Conservation (phyloP, 352 stramenopile genomes). For the Blastocystis sp. region DNA sequence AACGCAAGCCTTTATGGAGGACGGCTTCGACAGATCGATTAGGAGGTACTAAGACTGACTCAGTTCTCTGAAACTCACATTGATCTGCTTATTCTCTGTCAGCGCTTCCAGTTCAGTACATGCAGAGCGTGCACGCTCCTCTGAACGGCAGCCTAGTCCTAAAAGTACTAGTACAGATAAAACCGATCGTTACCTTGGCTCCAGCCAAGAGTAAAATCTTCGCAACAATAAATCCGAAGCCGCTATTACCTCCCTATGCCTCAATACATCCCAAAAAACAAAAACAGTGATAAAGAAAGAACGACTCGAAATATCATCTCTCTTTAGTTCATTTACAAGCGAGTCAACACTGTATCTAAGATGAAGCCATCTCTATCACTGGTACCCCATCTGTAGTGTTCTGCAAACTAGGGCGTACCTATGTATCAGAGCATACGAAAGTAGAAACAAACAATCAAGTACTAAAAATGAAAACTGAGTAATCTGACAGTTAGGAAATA, state of each 20-base stretch:
- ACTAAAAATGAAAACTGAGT: too few species aligned
- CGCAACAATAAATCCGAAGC: slow-evolving; percentile 16
- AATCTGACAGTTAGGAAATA: too few species aligned
- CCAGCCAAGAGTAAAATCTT: background rate
- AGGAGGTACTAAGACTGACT: background rate
- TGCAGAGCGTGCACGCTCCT: background rate
- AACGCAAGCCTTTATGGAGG: slow-evolving; percentile 1
- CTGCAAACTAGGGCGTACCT: too few species aligned
- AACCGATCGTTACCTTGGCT: slow-evolving; percentile 9
- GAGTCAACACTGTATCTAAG: background rate
- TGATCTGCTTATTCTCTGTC: background rate
- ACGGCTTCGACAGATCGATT: background rate
- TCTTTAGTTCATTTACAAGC: background rate
- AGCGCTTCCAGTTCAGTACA: background rate
- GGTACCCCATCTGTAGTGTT: background rate
- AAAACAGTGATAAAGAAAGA: slow-evolving; percentile 34
- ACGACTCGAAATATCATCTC: background rate
- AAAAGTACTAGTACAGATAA: background rate
- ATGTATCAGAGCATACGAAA: too few species aligned
- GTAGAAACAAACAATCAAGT: too few species aligned
- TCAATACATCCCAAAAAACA: background rate
- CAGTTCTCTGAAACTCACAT: background rate
- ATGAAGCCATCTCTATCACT: background rate
- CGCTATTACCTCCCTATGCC: slow-evolving; percentile 34
- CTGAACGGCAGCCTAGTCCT: background rate